Evolutionary conservation across 805 yeast species (phyloP).

Genomic region (Starmerella bombi): DNA sequence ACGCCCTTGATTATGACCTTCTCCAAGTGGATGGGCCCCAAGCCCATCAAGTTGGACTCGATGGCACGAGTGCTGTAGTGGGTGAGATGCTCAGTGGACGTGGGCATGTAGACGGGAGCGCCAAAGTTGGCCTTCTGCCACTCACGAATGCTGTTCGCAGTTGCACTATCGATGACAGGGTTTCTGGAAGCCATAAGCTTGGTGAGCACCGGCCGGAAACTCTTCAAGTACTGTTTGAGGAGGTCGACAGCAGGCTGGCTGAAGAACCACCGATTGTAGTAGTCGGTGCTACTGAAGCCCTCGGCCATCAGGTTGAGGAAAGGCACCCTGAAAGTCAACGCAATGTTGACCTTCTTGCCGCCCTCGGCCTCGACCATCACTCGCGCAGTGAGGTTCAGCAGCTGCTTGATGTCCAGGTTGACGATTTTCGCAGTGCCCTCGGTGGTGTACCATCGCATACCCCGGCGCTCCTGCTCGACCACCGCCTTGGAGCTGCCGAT

Average conservation of each 20-base stretch:
- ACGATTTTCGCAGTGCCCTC: slow-evolving; percentile 48
- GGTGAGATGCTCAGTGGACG: slow-evolving; percentile 69
- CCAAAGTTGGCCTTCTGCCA: slow-evolving; percentile 34
- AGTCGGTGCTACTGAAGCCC: slow-evolving; percentile 63
- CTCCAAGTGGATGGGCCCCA: slow-evolving; percentile 31
- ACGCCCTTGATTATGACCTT: slow-evolving; percentile 53
- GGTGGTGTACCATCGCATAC: slow-evolving; percentile 50
- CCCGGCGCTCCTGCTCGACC: slow-evolving; percentile 42
- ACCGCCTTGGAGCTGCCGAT: slow-evolving; percentile 53
- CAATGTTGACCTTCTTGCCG: slow-evolving; percentile 49
- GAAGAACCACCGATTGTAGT: slow-evolving; percentile 60
- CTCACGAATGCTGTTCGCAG: slow-evolving; percentile 30
- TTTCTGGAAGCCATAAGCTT: slow-evolving; percentile 21
- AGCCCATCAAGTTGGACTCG: slow-evolving; percentile 33
- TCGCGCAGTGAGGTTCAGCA: slow-evolving; percentile 67
- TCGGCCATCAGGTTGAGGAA: slow-evolving; percentile 66
- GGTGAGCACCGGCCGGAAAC: slow-evolving; percentile 39
- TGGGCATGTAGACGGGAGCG: slow-evolving; percentile 37
- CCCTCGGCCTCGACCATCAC: slow-evolving; percentile 40
- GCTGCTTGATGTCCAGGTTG: slow-evolving; percentile 45
- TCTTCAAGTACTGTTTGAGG: slow-evolving; percentile 43
- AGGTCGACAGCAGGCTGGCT: slow-evolving; percentile 61
- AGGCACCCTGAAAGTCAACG: slow-evolving; percentile 75
- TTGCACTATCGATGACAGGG: slow-evolving; percentile 16
- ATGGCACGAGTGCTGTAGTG: slow-evolving; percentile 49